Base-by-base conservation (phyloP, 78 protist species). In the Dictyostelium brefeldianum region DNA sequence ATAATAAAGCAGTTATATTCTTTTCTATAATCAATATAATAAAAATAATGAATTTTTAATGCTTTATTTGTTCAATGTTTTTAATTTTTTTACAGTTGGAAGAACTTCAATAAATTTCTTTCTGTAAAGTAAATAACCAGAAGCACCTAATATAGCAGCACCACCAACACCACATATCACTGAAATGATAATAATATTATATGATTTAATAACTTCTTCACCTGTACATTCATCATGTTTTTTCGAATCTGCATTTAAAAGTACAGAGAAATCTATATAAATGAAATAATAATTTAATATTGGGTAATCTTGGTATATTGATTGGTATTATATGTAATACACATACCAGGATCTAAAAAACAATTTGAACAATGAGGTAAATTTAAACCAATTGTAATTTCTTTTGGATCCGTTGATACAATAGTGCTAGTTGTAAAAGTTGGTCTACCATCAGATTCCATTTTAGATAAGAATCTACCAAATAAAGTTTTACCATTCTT, bases 291-390 rank as follows among this genome's bases (percentile, higher is more conserved):
- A 25, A 20, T 53, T n/a, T n/a, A n/a, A n/a, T n/a, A n/a, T n/a
- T n/a, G n/a, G n/a, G n/a, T n/a, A n/a, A n/a, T n/a, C n/a, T n/a
- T n/a, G n/a, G n/a, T n/a, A n/a, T n/a, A n/a, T n/a, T n/a, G n/a
- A n/a, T n/a, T n/a, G n/a, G n/a, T n/a, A n/a, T n/a, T n/a, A n/a
- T n/a, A n/a, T n/a, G n/a, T n/a, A 20, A 57, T 4, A 57, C 15
- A 43, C 57, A 36, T 43, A 71, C 54, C 89, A 57, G 89, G 89
- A 7, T 81, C 89, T 4, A 81, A 15, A 14, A 64, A 43, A 81
- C 89, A 81, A 5, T 15, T 14, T 5, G 25, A 27, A 14, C 89
- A 81, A 25, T 81, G 89, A 4, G 89, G 89, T 47, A 81, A n/a
- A 48, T 81, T 81, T 22, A 81, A 20, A 9, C 77, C 89, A 27